phyloP scores from a whole-genome alignment of 2,329 filamentous ascomycete species.

The Paramyrothecium sp. region DNA sequence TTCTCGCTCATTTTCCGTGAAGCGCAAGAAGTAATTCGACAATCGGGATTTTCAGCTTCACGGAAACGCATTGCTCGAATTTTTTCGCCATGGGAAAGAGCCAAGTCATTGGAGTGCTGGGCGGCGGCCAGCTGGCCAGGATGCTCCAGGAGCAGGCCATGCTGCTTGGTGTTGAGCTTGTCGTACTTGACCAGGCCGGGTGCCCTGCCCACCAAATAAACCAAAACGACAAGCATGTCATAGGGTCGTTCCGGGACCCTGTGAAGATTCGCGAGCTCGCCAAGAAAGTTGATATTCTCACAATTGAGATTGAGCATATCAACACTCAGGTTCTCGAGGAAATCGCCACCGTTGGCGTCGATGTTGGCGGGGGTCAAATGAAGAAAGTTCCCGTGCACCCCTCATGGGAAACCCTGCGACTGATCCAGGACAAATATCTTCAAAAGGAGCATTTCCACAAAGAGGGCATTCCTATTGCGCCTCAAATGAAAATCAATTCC shows the following conservation, averaged over 20 bases:
- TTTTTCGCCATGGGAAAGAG: conserved; percentile 21
- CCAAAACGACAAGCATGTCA: conserved; percentile 69
- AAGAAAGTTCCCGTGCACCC: conserved; percentile 68
- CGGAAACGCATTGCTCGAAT: not conserved
- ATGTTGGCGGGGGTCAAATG: conserved; percentile 34
- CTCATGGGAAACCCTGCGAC: conserved; percentile 80
- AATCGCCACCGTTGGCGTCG: conserved; percentile 64
- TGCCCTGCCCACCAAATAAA: conserved; percentile 86
- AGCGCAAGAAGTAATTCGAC: too few relatives aligned
- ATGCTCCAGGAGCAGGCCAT: conserved; percentile 90
- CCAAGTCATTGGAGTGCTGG: conserved; percentile 51
- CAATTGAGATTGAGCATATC: conserved; percentile 94
- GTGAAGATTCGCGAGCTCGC: conserved; percentile 80
- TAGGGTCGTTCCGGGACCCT: conserved; percentile 84
- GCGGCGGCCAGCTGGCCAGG: conserved; percentile 77
- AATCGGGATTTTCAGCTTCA: too few relatives aligned
- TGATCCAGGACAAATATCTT: conserved; percentile 90
- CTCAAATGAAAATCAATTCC: conserved; percentile 62
- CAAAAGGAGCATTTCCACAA: conserved; percentile 80
- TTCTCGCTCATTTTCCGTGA: too few relatives aligned
- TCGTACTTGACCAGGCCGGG: conserved; percentile 73
- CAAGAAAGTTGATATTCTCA: conserved; percentile 73
- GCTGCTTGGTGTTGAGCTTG: conserved; percentile 72
- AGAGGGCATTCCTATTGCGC: conserved; percentile 69
- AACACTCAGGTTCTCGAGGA: conserved; percentile 88